Base-by-base conservation (phyloP, 495 filamentous ascomycete species). In the Sporormia fimetaria region DNA sequence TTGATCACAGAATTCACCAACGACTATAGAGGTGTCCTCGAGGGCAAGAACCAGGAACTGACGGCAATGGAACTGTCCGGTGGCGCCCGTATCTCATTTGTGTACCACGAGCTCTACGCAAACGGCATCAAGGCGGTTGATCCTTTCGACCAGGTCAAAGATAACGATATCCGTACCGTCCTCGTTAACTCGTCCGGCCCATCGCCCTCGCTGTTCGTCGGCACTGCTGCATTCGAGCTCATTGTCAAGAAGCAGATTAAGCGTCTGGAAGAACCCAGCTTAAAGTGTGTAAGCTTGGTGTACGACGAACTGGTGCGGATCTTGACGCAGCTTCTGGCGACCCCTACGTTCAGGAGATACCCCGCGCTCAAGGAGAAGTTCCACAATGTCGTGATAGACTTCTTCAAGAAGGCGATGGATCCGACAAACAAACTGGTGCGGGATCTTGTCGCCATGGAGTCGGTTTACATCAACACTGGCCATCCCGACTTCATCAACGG, bases 241-340 rank as follows among this genome's bases (percentile, higher is more conserved):
- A 94, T 99, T 51, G 92, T 96, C 49, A 99, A 96, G 73, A 82
- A 95, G 59, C 86, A 99, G 60, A 99, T 99, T 63, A 92, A 80
- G 71, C 75, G 92, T 31, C 63, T 99, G 33, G 92, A 99, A 63
- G 92, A 99, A 42, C 92, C 92, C 21, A 93, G 85, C 62, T 63
- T 92, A 58, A 96, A 94, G 67, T 99, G 92, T 69, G 87, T 90
- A 28, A 87, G 83, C 23, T 69, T 99, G 37, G 88, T 99, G 9
- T 99, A 94, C 56, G 92, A 99, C 63, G 92, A 99, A 67, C 68
- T 99, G 46, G 87, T 96, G 43, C 83, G 92, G 49, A 96, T 99
- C 51, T 76, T 99, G 28, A 76, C 80, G 14, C 83, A 93, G 60
- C 73, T 96, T 7, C 74, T 99, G 41, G 70, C 73, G 62, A 96